Evolutionary conservation across 208 protist genomes (phyloP).

Genomic region (Herpetomonas samuelpessoai): DNA sequence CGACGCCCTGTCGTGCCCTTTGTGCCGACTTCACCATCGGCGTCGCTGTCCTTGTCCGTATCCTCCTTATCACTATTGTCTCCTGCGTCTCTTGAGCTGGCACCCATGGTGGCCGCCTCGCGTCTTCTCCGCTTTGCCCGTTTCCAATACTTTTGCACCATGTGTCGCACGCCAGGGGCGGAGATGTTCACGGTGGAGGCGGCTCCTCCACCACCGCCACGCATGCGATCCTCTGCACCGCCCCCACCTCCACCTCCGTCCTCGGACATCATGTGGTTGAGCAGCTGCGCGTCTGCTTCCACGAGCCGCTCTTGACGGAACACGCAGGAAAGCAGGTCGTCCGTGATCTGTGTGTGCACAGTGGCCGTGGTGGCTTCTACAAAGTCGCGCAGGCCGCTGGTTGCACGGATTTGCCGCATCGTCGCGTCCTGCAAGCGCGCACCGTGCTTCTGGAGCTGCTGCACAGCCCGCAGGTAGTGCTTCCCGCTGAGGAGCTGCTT

Average conservation of each 20-base stretch:
- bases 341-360: slow-evolving; percentile 60
- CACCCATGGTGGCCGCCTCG: neutral
- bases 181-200: slow-evolving; percentile 1
- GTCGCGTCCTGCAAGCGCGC: slow-evolving; percentile 31
- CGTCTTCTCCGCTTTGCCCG: neutral
- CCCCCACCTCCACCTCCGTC: slow-evolving; percentile 19
- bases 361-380: slow-evolving; percentile 45
- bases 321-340: slow-evolving; percentile 71
- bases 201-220: neutral
- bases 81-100: neutral
- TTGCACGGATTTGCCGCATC: slow-evolving; percentile 48
- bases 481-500: slow-evolving; percentile 32
- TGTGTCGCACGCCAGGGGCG: slow-evolving; percentile 32
- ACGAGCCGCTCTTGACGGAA: slow-evolving; percentile 67
- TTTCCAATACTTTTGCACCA: slow-evolving; percentile 39
- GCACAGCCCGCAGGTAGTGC: slow-evolving; percentile 71
- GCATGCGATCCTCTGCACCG: no score
- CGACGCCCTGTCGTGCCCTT: neutral
- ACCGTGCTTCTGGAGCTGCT: slow-evolving; percentile 40
- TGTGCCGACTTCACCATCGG: neutral
- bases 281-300: slow-evolving; percentile 54
- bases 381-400: slow-evolving; percentile 50
- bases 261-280: slow-evolving; percentile 52
- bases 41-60: slow-evolving; percentile 5
- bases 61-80: neutral